Percentiles rank a stretch among this genome's conserved stretches.
Evolutionary conservation across 805 yeast genomes (phyloP).

Genomic region (Pichia thaimueangensis): DNA sequence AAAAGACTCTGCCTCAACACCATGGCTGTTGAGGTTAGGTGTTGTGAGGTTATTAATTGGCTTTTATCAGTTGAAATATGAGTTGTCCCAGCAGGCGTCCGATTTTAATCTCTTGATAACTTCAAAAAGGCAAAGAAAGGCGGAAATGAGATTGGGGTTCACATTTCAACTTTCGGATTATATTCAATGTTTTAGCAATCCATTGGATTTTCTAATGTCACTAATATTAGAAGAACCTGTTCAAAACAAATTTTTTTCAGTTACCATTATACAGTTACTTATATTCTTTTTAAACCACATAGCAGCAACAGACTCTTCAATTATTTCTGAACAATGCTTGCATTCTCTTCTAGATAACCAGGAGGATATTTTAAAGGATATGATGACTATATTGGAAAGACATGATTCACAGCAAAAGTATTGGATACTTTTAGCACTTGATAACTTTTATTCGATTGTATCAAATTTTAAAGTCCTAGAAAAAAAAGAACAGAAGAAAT

Average conservation of each 20-base stretch:
- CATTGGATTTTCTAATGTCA: conserved; percentile 23
- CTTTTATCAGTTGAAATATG: conserved; percentile 27
- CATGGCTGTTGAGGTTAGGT: conserved; percentile 40
- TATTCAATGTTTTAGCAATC: conserved; percentile 1
- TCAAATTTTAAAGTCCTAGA: too few relatives aligned
- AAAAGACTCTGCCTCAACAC: conserved; percentile 11
- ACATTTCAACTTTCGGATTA: conserved; percentile 15
- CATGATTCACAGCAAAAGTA: conserved; percentile 24
- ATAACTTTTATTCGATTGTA: neutral
- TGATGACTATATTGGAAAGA: conserved; percentile 18
- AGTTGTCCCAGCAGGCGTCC: neutral
- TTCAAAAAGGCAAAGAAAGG: neutral
- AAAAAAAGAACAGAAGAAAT: neutral
- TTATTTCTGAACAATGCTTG: neutral
- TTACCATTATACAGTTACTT: conserved; percentile 22
- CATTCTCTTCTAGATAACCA: neutral
- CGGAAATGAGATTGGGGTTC: conserved; percentile 11
- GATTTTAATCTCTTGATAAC: neutral
- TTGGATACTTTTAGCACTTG: conserved; percentile 3
- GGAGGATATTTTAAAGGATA: conserved; percentile 8
- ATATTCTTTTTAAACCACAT: conserved; percentile 20
- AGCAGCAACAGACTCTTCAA: conserved; percentile 4
- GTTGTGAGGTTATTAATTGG: conserved; percentile 27
- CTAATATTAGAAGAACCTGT: conserved; percentile 11
- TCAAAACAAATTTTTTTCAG: conserved; percentile 5